Conservation (phyloP, 78 protist genomes). For the Tieghemostelium lacteum region DNA sequence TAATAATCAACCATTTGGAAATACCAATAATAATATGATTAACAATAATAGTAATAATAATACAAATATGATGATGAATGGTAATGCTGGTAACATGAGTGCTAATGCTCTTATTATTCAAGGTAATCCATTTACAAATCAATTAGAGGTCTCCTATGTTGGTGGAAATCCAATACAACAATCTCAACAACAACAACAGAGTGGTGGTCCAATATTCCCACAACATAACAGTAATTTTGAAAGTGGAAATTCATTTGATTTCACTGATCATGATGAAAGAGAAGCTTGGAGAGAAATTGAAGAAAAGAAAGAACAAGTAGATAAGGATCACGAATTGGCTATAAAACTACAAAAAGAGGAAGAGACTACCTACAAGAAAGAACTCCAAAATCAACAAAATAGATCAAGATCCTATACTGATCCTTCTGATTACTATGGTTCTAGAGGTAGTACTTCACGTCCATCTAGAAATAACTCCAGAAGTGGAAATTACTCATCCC, state of each 20-base stretch:
- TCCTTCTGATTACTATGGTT: background rate
- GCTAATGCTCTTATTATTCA: background rate
- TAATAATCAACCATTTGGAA: too few relatives aligned
- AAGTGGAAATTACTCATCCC: background rate
- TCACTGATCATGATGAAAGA: slow-evolving; percentile 47
- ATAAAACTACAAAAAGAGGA: slow-evolving; percentile 20
- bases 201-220: slow-evolving; percentile 59
- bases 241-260: slow-evolving; percentile 50
- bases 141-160: background rate
- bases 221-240: slow-evolving; percentile 15
- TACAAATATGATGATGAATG: too few relatives aligned
- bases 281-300: slow-evolving; percentile 59
- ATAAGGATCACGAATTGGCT: slow-evolving; percentile 43
- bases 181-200: slow-evolving; percentile 7
- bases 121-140: too few relatives aligned
- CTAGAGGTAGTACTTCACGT: background rate
- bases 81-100: too few relatives aligned
- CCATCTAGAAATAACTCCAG: background rate
- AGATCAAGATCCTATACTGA: slow-evolving; percentile 28
- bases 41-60: too few relatives aligned
- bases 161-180: slow-evolving; percentile 14
- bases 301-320: slow-evolving; percentile 37
- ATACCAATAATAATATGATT: too few relatives aligned
- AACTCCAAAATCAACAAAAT: background rate
- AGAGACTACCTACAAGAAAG: too few relatives aligned